phyloP scores from a whole-genome alignment of 805 yeast species.

The Yarrowia sp. region DNA sequence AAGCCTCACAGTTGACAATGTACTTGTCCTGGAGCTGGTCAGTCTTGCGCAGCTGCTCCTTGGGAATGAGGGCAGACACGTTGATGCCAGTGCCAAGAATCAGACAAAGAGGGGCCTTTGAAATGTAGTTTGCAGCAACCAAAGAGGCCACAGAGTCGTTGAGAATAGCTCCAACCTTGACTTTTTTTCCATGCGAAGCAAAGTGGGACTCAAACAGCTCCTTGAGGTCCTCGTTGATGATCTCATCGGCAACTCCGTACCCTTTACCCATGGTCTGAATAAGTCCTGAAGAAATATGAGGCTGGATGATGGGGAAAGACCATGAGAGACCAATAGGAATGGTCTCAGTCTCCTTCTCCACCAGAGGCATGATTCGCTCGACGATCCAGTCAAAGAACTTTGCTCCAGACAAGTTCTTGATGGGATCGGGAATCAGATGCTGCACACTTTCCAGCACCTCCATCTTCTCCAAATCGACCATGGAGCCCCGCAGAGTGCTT shows the following conservation, averaged over 20 bases:
- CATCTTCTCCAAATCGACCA: conserved; percentile 64
- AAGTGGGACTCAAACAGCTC: conserved; percentile 63
- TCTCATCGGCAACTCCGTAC: conserved; percentile 66
- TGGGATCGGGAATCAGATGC: conserved; percentile 32
- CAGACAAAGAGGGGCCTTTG: conserved; percentile 70
- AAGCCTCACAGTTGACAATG: conserved; percentile 91
- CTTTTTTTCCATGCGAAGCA: conserved; percentile 49
- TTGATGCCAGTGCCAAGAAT: conserved; percentile 94
- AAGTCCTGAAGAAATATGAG: conserved; percentile 32
- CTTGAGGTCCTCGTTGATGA: conserved; percentile 74
- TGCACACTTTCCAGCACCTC: conserved; percentile 25
- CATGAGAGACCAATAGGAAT: conserved; percentile 38
- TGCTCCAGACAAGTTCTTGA: conserved; percentile 36
- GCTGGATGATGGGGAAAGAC: conserved; percentile 39
- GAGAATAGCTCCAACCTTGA: conserved; percentile 73
- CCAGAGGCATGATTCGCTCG: conserved; percentile 31
- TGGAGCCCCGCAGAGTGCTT: conserved; percentile 86
- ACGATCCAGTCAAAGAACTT: conserved; percentile 39
- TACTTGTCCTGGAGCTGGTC: conserved; percentile 28
- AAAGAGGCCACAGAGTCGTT: conserved; percentile 90
- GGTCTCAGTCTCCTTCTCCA: neutral
- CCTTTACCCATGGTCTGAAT: conserved; percentile 56
- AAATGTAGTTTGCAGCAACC: conserved; percentile 64
- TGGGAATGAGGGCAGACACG: conserved; percentile 56
- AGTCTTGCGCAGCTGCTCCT: conserved; percentile 51